Percentiles rank a stretch among this genome's conserved stretches.
Conservation (phyloP, 106 monocot species). For the Acorus gramineus region DNA sequence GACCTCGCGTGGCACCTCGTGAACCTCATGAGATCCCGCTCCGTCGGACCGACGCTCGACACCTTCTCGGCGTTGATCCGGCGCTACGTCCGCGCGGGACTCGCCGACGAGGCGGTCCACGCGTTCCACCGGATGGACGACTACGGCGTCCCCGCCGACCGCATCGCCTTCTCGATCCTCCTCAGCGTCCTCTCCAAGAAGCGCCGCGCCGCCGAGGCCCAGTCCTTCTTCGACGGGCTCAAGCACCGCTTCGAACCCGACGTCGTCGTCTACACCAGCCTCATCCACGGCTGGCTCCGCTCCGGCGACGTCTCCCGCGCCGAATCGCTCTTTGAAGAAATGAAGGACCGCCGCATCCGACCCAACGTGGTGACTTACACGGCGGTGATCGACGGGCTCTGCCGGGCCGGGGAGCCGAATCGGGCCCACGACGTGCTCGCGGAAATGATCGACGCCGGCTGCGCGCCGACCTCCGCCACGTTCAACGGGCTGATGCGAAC, state of each 20-base stretch:
- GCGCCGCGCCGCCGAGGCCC: constrained; percentile 62
- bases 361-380: constrained; percentile 96
- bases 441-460: constrained; percentile 74
- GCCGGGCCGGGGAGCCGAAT: constrained; percentile 52
- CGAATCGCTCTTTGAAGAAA: constrained; percentile 55
- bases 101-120: constrained; percentile 36
- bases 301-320: constrained; percentile 57
- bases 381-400: constrained; percentile 64
- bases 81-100: constrained; percentile 63
- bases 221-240: constrained; percentile 61
- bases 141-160: constrained; percentile 43
- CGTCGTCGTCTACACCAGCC: constrained; percentile 63
- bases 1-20: constrained; percentile 62
- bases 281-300: constrained; percentile 91
- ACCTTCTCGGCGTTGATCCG: constrained; percentile 57
- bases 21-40: constrained; percentile 37
- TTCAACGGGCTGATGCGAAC: constrained; percentile 73
- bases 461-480: constrained; percentile 67
- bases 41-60: constrained; percentile 23
- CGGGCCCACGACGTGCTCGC: constrained; percentile 74
- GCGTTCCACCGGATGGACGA: constrained; percentile 64
- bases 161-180: constrained; percentile 42
- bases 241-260: constrained; percentile 47
- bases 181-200: constrained; percentile 48
- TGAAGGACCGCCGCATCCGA: constrained; percentile 33